Percentiles rank a stretch among this genome's conserved stretches.
These are phyloP conservation scores for Mucor lusitanicus DNA, from an alignment of 371 early-diverging fungal genomes.

Conservation along the genomic window DNA sequence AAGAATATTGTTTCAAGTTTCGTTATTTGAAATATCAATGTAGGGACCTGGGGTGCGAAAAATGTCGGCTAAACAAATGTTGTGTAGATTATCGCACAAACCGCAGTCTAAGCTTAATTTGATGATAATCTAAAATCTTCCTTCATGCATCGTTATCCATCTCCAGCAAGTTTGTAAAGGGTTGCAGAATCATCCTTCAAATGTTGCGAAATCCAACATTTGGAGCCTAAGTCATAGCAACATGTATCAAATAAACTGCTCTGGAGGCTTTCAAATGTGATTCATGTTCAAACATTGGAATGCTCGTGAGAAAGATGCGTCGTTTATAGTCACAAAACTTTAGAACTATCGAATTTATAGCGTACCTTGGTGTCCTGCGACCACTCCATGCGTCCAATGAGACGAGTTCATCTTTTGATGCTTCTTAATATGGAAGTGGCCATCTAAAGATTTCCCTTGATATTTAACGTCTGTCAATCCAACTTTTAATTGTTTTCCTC, in stretches of 20 bases:
- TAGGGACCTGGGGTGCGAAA: background rate
- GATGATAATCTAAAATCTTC: background rate
- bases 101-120: background rate
- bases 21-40: background rate
- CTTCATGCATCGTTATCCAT: background rate
- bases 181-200: background rate
- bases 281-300: background rate
- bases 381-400: background rate
- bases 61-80: background rate
- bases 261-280: background rate
- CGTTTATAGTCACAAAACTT: background rate
- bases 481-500: background rate
- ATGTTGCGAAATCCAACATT: background rate
- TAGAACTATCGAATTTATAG: background rate
- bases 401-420: conserved; percentile 9
- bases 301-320: background rate
- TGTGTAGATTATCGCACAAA: background rate
- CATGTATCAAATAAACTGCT: background rate
- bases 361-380: background rate
- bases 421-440: conserved; percentile 13
- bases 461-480: background rate
- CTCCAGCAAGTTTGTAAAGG: background rate
- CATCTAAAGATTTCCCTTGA: conserved; percentile 7
- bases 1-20: background rate
- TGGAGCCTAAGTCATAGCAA: background rate